Conservation (phyloP, 2,329 filamentous ascomycete genomes). For the Calycina marina region DNA sequence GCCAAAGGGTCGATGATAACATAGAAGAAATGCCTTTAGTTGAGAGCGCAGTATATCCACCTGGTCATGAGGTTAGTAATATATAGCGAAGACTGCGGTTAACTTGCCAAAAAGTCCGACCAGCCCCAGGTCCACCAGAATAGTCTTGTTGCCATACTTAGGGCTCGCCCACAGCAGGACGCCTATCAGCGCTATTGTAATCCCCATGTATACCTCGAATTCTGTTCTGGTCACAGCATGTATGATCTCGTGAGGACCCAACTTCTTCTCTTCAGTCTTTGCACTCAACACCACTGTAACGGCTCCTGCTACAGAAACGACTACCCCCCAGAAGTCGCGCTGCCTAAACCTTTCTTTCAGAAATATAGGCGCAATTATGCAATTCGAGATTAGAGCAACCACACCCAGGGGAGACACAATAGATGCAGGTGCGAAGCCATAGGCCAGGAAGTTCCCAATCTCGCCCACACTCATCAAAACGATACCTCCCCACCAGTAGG, state of each 20-base stretch:
- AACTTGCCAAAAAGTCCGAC: slow-evolving; percentile 79
- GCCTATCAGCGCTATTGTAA: slow-evolving; percentile 61
- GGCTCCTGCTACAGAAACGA: slow-evolving; percentile 75
- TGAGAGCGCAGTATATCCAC: slow-evolving; percentile 89
- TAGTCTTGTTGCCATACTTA: slow-evolving; percentile 70
- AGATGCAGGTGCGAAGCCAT: slow-evolving; percentile 92
- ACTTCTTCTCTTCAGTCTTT: slow-evolving; percentile 74
- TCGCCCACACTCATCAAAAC: slow-evolving; percentile 87
- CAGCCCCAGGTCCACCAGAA: slow-evolving; percentile 82
- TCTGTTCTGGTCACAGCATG: slow-evolving; percentile 72
- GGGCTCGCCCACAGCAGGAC: slow-evolving; percentile 70
- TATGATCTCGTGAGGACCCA: slow-evolving; percentile 85
- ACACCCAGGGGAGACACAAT: slow-evolving; percentile 94
- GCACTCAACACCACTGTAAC: slow-evolving; percentile 90
- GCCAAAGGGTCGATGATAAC: slow-evolving; percentile 78
- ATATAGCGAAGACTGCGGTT: too few species aligned
- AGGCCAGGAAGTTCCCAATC: slow-evolving; percentile 90
- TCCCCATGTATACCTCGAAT: slow-evolving; percentile 78
- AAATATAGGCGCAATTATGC: slow-evolving; percentile 86
- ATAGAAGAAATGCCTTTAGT: slow-evolving; percentile 96
- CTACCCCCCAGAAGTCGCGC: slow-evolving; percentile 75
- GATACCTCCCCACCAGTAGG: slow-evolving; percentile 94
- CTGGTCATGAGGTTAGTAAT: too few species aligned
- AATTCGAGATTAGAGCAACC: slow-evolving; percentile 94
- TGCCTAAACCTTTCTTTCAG: slow-evolving; percentile 80